phyloP scores from a whole-genome alignment of 2,329 filamentous ascomycete species.

The Phyllosticta citrichinensis region DNA sequence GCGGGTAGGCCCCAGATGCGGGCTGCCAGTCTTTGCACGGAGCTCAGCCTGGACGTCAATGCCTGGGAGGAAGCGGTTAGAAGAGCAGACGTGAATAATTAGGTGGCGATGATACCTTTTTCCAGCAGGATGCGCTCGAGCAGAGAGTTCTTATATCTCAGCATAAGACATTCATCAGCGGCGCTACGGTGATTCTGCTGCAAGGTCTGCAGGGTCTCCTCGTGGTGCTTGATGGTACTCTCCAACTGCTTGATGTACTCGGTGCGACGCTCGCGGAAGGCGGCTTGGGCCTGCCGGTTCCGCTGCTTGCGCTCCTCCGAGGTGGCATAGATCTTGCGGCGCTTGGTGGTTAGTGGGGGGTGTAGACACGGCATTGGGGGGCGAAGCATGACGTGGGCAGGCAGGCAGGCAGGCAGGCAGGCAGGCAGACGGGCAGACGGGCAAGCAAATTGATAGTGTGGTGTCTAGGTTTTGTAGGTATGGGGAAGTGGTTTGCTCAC shows the following conservation, averaged over 20 bases:
- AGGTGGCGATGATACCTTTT: slow-evolving; percentile 56
- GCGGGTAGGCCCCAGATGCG: slow-evolving; percentile 59
- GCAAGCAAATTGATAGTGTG: neutral
- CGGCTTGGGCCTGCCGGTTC: slow-evolving; percentile 93
- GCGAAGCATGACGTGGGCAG: slow-evolving; percentile 13
- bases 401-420: too few species aligned
- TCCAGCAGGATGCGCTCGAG: slow-evolving; percentile 91
- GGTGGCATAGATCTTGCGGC: slow-evolving; percentile 83
- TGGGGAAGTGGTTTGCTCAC: slow-evolving; percentile 45
- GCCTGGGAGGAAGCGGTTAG: slow-evolving; percentile 40
- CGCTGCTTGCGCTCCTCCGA: slow-evolving; percentile 97
- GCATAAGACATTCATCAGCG: slow-evolving; percentile 94
- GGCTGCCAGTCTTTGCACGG: slow-evolving; percentile 82
- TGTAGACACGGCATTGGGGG: slow-evolving; percentile 23
- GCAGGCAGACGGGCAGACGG: too few species aligned
- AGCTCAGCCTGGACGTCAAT: slow-evolving; percentile 97
- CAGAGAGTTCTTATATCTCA: slow-evolving; percentile 95
- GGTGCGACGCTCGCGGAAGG: slow-evolving; percentile 89
- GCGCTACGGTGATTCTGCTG: slow-evolving; percentile 91
- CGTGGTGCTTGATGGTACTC: slow-evolving; percentile 92
- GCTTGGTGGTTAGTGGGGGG: slow-evolving; percentile 27
- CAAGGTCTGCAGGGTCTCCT: slow-evolving; percentile 83
- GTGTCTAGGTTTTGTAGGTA: neutral
- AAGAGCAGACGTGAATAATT: slow-evolving; percentile 1
- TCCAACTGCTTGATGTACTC: slow-evolving; percentile 99